These are phyloP conservation scores for Gonium pectorale DNA, from an alignment of 139 green algal species.

Conservation along the genomic window DNA sequence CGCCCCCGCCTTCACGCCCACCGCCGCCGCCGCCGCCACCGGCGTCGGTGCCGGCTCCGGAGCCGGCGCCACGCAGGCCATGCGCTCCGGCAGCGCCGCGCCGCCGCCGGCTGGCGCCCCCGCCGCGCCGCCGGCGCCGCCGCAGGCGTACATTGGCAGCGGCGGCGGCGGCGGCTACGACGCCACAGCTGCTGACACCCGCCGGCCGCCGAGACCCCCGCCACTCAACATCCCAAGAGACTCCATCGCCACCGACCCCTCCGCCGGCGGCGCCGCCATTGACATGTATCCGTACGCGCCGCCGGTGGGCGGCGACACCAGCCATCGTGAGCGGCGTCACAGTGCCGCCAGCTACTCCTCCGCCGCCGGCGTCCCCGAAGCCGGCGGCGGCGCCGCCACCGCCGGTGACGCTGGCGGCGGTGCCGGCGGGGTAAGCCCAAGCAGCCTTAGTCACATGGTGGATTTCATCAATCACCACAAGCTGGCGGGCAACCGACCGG, in stretches of 20 bases:
- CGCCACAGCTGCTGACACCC: too few relatives aligned
- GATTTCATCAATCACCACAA: constrained; percentile 67
- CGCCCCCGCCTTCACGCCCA: constrained; percentile 27
- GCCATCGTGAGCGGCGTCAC: constrained; percentile 12
- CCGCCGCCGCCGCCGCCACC: background rate
- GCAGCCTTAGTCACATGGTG: constrained; percentile 45
- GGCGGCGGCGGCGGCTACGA: background rate
- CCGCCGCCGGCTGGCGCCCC: background rate
- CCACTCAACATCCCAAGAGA: too few relatives aligned
- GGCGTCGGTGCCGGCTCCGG: background rate
- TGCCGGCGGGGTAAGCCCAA: background rate
- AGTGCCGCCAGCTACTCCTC: constrained; percentile 28
- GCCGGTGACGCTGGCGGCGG: background rate
- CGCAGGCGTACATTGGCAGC: background rate
- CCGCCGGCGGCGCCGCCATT: background rate
- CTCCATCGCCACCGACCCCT: background rate
- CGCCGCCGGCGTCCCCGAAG: background rate
- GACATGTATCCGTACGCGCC: background rate
- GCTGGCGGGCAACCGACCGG: constrained; percentile 46
- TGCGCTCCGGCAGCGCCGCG: background rate
- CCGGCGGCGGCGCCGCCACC: background rate
- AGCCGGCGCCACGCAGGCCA: background rate
- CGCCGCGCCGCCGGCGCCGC: too few relatives aligned
- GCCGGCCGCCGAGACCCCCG: too few relatives aligned
- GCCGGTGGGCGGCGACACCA: background rate